Percentiles rank a stretch among this genome's conserved stretches.
Conservation (phyloP, 2,329 filamentous ascomycete genomes). For the Trichophyton benhamiae region DNA sequence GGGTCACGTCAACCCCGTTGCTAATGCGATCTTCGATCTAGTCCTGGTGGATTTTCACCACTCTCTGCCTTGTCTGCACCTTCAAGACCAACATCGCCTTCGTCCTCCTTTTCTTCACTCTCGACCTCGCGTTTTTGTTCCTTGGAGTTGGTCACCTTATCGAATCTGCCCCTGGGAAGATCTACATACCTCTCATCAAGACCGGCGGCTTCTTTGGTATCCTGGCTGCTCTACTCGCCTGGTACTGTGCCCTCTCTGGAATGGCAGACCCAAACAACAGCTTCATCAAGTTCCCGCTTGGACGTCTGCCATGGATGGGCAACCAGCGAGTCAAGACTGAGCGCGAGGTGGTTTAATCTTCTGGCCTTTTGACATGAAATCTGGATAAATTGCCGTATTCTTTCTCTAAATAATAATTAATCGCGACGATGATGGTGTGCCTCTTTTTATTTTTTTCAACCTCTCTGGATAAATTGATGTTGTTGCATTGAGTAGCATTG, state of each 20-base stretch:
- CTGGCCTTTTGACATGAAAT: background rate
- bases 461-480: background rate
- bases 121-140: conserved; percentile 64
- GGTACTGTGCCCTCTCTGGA: conserved; percentile 79
- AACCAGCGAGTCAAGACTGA: conserved; percentile 48
- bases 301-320: conserved; percentile 85
- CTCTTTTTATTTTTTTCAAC: background rate
- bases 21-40: conserved; percentile 15
- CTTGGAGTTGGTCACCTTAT: conserved; percentile 54
- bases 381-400: background rate
- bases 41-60: conserved; percentile 79
- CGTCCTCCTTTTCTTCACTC: conserved; percentile 63
- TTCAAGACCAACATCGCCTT: conserved; percentile 66
- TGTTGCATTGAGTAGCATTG: background rate
- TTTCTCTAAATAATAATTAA: background rate
- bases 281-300: conserved; percentile 87
- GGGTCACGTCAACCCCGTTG: background rate
- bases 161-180: conserved; percentile 30
- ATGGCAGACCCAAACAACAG: conserved; percentile 58
- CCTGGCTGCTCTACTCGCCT: conserved; percentile 66
- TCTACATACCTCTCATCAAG: conserved; percentile 46
- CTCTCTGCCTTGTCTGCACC: conserved; percentile 59
- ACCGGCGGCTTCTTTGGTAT: conserved; percentile 71
- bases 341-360: conserved; percentile 22
- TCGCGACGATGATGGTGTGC: background rate